Evolutionary conservation across 352 stramenopile species (phyloP), one percentile per base, ranked within the genome.

Genomic region (Globisporangium camurandrum): DNA sequence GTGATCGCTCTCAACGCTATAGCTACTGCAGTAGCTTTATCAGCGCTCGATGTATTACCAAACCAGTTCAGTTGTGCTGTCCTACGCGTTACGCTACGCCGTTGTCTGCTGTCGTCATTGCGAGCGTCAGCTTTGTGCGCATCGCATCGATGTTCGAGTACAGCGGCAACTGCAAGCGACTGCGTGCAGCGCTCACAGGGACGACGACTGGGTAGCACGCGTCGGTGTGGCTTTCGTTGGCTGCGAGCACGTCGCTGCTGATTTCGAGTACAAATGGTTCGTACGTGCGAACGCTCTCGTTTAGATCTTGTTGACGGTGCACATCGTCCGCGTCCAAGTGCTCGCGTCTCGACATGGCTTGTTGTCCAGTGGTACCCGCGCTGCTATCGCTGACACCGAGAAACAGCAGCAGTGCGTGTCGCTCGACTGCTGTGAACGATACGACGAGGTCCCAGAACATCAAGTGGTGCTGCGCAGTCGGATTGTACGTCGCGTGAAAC

Each of bases 81-180:
- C n/a, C n/a, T n/a, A n/a, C n/a, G n/a, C n/a, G n/a, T n/a, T n/a
- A n/a, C n/a, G n/a, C n/a, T n/a, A n/a, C n/a, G n/a, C n/a, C n/a
- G n/a, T n/a, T n/a, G n/a, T n/a, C n/a, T n/a, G n/a, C n/a, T n/a
- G 64, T 70, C 11, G 61, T 74, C 64, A 88, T 88, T 14, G 67
- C 69, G 5, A 88, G 50, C 14, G 75, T 39, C 20, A 92, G 61
- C 46, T 88, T 87, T 37, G 79, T 65, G 10, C 67, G 71, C 28
- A 89, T 61, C 23, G 65, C 64, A 12, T 54, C 51, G 3, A 52
- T 24, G 9, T 62, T 71, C 20, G 81, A 80, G 55, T 92, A 89
- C n/a, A 46, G 53, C 3, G 77, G 75, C 6, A 92, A 26, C 38
- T 88, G 74, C 7, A 88, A 56, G 11, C 67, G 64, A 40, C 64